These are phyloP conservation scores for Aspergillus aculeatinus DNA, from an alignment of 2,329 filamentous ascomycete species.

Conservation along the genomic window DNA sequence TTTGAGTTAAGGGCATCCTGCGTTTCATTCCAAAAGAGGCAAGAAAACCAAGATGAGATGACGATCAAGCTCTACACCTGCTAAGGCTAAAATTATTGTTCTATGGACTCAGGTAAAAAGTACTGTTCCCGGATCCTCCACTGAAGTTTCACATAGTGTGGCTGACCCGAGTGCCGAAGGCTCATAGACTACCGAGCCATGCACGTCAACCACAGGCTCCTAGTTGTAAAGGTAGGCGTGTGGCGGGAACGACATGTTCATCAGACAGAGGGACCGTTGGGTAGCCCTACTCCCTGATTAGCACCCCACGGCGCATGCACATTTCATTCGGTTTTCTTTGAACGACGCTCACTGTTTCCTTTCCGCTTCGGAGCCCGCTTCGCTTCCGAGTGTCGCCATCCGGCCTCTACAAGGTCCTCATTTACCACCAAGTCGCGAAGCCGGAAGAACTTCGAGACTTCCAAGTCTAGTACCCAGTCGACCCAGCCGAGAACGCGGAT, in stretches of 20 bases:
- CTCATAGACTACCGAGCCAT: not conserved
- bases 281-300: not conserved
- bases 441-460: constrained; percentile 64
- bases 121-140: too few relatives aligned
- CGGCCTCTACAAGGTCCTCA: constrained; percentile 86
- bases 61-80: too few relatives aligned
- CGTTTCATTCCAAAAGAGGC: too few relatives aligned
- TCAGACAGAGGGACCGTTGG: not conserved
- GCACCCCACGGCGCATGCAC: not conserved
- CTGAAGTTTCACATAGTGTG: too few relatives aligned
- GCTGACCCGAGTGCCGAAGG: not conserved
- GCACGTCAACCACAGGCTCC: not conserved
- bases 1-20: too few relatives aligned
- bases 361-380: constrained; percentile 39
- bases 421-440: constrained; percentile 80
- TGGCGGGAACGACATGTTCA: not conserved
- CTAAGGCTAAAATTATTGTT: too few relatives aligned
- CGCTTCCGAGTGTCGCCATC: constrained; percentile 88
- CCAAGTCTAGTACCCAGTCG: constrained; percentile 68
- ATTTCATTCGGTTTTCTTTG: constrained; percentile 22
- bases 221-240: not conserved
- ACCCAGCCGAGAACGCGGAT: constrained; percentile 68
- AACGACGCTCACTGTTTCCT: constrained; percentile 19
- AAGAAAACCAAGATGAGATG: too few relatives aligned
- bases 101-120: too few relatives aligned